Base-by-base conservation (phyloP, 345 rosid genomes). In the Ailanthus altissimus region DNA sequence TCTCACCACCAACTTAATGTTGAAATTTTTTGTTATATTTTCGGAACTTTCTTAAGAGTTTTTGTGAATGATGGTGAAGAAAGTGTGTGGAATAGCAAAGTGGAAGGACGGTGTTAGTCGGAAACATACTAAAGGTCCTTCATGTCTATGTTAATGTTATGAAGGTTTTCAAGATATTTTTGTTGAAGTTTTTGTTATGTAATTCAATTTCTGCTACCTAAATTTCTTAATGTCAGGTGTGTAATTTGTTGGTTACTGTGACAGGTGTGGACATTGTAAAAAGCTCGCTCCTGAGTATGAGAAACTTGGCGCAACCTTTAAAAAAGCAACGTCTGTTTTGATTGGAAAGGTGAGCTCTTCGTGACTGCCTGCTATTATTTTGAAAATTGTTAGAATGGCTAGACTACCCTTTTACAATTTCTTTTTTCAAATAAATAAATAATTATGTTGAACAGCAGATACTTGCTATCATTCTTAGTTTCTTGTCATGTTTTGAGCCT, bases 211-310 rank as follows among this genome's bases (percentile, higher is more conserved):
- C 49, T n/a, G 7, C 32, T 32, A 13, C 7, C 47, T 60, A 11
- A 20, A 61, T 59, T 32, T 60, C 26, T 60, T 67, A 28, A 26
- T 23, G 20, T 13, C 40, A 4, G 57, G 25, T 11, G 32, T 49
- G 57, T 28, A 28, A 68, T 72, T 9, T 45, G 10, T 76, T 46
- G 26, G 26, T 9, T 56, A 40, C 21, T 51, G 28, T 70, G 50
- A 63, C 83, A 96, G 99, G 99, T 97, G 98, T 83, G 99, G 99
- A 0, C 99, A 97, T 86, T 94, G 99, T 87, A 92, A 97, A 88
- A 97, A 97, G 90, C 96, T 97, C 45, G 97, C 97, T 83, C 97
- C 99, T 0, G 98, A 97, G 73, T 94, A 88, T 51, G 99, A 94
- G 85, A 92, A 90, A 86, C 97, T 97, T 26, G 98, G 93, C 8